Conservation (phyloP, 768 basidiomycete species). For the Leccinellum luteum region DNA sequence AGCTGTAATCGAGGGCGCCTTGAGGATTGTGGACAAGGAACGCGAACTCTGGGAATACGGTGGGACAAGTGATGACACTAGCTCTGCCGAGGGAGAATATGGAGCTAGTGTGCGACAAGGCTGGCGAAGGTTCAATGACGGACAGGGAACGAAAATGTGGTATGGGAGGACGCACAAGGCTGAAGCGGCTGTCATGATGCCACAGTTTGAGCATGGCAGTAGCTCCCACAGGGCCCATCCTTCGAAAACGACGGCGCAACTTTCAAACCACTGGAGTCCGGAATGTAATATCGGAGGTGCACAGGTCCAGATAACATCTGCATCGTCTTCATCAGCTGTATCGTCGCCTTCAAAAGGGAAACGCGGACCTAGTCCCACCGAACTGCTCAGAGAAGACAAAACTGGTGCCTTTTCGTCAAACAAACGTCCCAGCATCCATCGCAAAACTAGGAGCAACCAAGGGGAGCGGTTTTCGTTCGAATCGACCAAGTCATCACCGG, state of each 20-base stretch:
- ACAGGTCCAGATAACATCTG: slow-evolving; percentile 2
- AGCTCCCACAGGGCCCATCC: slow-evolving; percentile 6
- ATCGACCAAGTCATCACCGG: slow-evolving; percentile 8
- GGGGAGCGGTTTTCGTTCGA: slow-evolving; percentile 10
- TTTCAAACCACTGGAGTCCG: background rate
- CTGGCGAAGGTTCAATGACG: slow-evolving; percentile 19
- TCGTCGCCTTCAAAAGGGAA: slow-evolving; percentile 49
- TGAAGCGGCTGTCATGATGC: background rate
- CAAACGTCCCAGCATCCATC: slow-evolving; percentile 69
- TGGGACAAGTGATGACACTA: slow-evolving; percentile 21
- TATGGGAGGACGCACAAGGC: background rate
- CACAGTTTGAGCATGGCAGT: background rate
- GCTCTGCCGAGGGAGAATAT: slow-evolving; percentile 11
- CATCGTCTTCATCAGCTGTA: slow-evolving; percentile 16
- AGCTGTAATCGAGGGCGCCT: slow-evolving; percentile 76
- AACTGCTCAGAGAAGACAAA: slow-evolving; percentile 59
- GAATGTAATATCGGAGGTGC: slow-evolving; percentile 7
- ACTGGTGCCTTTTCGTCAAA: slow-evolving; percentile 53
- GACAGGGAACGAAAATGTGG: slow-evolving; percentile 9
- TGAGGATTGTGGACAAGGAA: slow-evolving; percentile 77
- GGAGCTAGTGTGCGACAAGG: slow-evolving; percentile 5
- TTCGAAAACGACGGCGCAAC: slow-evolving; percentile 5
- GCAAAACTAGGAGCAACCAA: slow-evolving; percentile 29
- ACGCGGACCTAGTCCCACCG: slow-evolving; percentile 69
- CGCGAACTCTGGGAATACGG: slow-evolving; percentile 36